Conservation (phyloP, 2,329 filamentous ascomycete species). For the Penicillium crustosum region DNA sequence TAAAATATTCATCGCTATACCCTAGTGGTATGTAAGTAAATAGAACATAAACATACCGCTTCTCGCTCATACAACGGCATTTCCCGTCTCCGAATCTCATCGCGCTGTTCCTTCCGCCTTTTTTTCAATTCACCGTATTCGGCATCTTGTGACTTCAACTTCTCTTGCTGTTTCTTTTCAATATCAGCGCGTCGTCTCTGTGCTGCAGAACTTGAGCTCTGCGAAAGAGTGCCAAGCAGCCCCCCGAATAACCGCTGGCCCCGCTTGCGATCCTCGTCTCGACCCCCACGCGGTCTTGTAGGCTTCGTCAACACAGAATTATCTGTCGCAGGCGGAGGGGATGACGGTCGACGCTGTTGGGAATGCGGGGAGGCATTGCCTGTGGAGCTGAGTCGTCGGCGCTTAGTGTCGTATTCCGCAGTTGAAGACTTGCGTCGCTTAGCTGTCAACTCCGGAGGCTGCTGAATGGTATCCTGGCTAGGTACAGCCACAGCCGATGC, state of each 20-base stretch:
- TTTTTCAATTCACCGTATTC: conserved; percentile 69
- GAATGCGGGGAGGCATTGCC: conserved; percentile 25
- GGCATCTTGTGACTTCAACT: conserved; percentile 71
- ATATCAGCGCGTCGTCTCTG: conserved; percentile 74
- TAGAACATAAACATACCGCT: conserved; percentile 62
- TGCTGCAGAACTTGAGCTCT: conserved; percentile 63
- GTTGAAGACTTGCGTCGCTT: conserved; percentile 58
- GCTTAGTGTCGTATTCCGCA: conserved; percentile 53
- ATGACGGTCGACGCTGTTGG: conserved; percentile 26
- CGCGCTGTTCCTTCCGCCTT: conserved; percentile 64
- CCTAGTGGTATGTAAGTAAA: neutral
- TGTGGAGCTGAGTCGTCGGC: conserved; percentile 50
- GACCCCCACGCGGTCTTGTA: conserved; percentile 37
- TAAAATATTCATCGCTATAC: conserved; percentile 24
- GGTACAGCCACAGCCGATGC: conserved; percentile 57
- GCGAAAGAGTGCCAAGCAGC: conserved; percentile 73
- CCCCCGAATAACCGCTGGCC: conserved; percentile 84
- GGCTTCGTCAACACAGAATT: conserved; percentile 20
- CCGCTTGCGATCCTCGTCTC: conserved; percentile 77
- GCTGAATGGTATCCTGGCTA: conserved; percentile 35
- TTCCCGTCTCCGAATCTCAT: conserved; percentile 62
- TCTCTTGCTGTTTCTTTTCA: conserved; percentile 77
- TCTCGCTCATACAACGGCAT: conserved; percentile 74
- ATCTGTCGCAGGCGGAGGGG: conserved; percentile 20
- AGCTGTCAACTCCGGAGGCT: conserved; percentile 35